phyloP scores from a whole-genome alignment of 495 filamentous ascomycete genomes.

The Talaromyces thailandensis region DNA sequence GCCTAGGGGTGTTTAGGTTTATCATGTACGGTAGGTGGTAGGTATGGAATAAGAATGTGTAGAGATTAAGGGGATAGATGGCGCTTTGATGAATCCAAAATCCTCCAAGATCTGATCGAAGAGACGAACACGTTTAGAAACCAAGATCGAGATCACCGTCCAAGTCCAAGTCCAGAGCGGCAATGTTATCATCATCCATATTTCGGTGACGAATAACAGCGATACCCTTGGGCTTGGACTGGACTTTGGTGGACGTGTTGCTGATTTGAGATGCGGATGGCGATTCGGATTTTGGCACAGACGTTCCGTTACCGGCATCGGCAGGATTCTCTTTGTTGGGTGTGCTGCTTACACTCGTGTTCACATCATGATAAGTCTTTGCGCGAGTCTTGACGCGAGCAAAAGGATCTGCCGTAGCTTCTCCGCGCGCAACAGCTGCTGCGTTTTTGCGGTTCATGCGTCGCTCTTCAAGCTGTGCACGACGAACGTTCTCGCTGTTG shows the following conservation, averaged over 20 bases:
- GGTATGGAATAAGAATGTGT: background rate
- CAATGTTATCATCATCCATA: constrained; percentile 80
- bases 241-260: constrained; percentile 37
- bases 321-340: constrained; percentile 19
- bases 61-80: background rate
- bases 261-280: constrained; percentile 23
- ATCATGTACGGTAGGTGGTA: background rate
- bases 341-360: constrained; percentile 18
- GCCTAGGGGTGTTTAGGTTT: background rate
- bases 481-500: constrained; percentile 73
- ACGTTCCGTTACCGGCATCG: constrained; percentile 28
- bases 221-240: constrained; percentile 48
- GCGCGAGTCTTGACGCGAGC: constrained; percentile 53
- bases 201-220: constrained; percentile 60
- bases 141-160: constrained; percentile 4
- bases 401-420: constrained; percentile 43
- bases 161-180: constrained; percentile 60
- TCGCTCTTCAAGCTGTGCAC: constrained; percentile 74
- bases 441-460: constrained; percentile 50
- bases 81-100: background rate
- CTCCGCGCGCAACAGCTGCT: constrained; percentile 46
- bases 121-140: background rate
- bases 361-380: constrained; percentile 53
- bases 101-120: background rate
- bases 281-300: constrained; percentile 24